These are phyloP conservation scores for Salicornia ramosissima DNA, from an alignment of 148 eudicot species.

Conservation along the genomic window DNA sequence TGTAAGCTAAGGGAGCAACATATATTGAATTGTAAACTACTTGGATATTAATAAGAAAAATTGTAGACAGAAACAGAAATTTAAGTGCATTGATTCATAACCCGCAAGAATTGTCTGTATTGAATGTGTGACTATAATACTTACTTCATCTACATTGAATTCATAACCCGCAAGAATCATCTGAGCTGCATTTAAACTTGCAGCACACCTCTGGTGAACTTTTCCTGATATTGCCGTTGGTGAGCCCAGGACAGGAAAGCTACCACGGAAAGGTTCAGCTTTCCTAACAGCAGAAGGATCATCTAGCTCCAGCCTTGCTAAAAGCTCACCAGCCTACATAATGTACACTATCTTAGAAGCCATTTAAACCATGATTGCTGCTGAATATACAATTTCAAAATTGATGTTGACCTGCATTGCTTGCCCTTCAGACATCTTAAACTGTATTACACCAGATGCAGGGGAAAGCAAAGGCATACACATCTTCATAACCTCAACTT, in stretches of 20 bases:
- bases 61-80: too few relatives aligned
- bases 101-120: too few relatives aligned
- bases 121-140: conserved; percentile 25
- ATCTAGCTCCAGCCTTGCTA: conserved; percentile 88
- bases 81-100: too few relatives aligned
- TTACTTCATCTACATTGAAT: conserved; percentile 88
- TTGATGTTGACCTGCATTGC: conserved; percentile 82
- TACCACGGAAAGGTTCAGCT: conserved; percentile 92
- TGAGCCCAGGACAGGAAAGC: conserved; percentile 78
- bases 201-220: conserved; percentile 97
- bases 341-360: conserved; percentile 10
- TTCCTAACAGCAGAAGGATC: conserved; percentile 99
- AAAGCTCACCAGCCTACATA: conserved; percentile 90
- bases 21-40: too few relatives aligned
- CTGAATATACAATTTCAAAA: neutral
- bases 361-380: neutral
- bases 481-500: conserved; percentile 99
- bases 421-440: conserved; percentile 95
- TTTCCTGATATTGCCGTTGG: conserved; percentile 97
- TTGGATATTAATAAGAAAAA: too few relatives aligned
- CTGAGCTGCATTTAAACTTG: conserved; percentile 79
- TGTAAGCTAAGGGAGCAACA: too few relatives aligned
- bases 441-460: conserved; percentile 77
- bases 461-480: conserved; percentile 99
- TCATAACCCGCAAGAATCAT: conserved; percentile 98